phyloP scores from a whole-genome alignment of 2,329 filamentous ascomycete species.

The Aspergillus sojae region DNA sequence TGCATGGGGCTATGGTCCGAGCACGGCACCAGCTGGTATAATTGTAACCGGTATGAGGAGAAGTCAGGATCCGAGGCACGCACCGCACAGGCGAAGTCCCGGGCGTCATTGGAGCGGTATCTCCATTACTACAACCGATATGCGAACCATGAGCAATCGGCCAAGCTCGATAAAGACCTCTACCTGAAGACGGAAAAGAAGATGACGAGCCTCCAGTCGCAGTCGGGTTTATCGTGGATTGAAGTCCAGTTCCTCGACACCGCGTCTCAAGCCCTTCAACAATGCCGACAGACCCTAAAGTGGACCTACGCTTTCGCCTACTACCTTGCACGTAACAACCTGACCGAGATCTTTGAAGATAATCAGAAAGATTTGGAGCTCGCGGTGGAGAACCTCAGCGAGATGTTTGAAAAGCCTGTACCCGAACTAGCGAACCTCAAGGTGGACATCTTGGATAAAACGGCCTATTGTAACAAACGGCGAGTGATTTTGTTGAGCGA shows the following conservation, averaged over 20 bases:
- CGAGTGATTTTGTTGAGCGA: conserved; percentile 87
- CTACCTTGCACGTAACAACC: conserved; percentile 92
- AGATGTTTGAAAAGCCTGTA: conserved; percentile 99
- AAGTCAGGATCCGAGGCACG: conserved; percentile 89
- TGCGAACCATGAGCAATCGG: conserved; percentile 97
- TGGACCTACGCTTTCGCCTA: conserved; percentile 99
- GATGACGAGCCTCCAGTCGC: conserved; percentile 93
- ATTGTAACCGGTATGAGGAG: conserved; percentile 96
- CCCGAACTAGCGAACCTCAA: conserved; percentile 81
- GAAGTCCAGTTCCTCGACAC: conserved; percentile 96
- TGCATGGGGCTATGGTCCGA: conserved; percentile 99
- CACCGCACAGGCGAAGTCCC: conserved; percentile 86
- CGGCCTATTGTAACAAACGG: conserved; percentile 91
- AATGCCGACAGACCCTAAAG: conserved; percentile 96
- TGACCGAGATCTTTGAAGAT: conserved; percentile 96
- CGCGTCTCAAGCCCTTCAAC: conserved; percentile 89
- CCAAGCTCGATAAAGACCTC: conserved; percentile 93
- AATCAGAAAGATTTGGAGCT: conserved; percentile 98
- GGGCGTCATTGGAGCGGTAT: conserved; percentile 91
- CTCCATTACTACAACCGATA: conserved; percentile 99
- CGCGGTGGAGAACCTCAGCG: conserved; percentile 94
- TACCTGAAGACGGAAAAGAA: conserved; percentile 97
- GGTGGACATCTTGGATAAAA: conserved; percentile 98
- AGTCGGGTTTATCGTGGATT: conserved; percentile 97
- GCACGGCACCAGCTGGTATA: conserved; percentile 99